Percentiles rank a stretch among this genome's conserved stretches.
Conservation (phyloP, 371 early-diverging fungal species). For the Mortierella sp. region DNA sequence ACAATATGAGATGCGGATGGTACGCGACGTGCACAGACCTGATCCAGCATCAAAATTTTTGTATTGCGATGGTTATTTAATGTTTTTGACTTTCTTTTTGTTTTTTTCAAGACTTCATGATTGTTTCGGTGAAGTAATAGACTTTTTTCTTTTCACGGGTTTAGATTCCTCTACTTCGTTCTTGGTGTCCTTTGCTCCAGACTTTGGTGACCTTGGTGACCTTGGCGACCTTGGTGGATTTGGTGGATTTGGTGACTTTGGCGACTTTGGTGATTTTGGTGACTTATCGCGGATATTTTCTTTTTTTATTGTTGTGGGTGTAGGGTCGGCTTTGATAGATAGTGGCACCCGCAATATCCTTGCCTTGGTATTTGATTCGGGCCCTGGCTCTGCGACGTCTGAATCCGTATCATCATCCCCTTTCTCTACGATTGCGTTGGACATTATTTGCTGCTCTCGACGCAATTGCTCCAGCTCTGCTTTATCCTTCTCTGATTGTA, state of each 20-base stretch:
- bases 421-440: conserved; percentile 5
- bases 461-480: conserved; percentile 10
- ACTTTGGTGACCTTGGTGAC: not conserved
- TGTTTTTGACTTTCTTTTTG: not conserved
- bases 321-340: not conserved
- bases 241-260: no score
- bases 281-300: not conserved
- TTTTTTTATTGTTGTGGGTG: not conserved
- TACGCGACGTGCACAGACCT: no score
- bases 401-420: conserved; percentile 24
- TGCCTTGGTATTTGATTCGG: not conserved
- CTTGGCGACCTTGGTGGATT: no score
- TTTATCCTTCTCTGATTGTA: conserved; percentile 19
- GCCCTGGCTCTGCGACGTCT: conserved; percentile 8
- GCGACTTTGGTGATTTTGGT: no score
- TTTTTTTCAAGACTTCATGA: not conserved
- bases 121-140: not conserved
- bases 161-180: not conserved
- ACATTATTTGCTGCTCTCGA: conserved; percentile 2
- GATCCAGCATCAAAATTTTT: no score
- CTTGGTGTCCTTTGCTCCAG: not conserved
- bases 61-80: not conserved
- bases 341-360: not conserved
- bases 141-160: not conserved
- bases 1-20: no score